A percentile compares a stretch with the other conserved stretches of the same genome.
Evolutionary conservation across 2,329 filamentous ascomycete species (phyloP).

Genomic region (Aspergillus sp.): DNA sequence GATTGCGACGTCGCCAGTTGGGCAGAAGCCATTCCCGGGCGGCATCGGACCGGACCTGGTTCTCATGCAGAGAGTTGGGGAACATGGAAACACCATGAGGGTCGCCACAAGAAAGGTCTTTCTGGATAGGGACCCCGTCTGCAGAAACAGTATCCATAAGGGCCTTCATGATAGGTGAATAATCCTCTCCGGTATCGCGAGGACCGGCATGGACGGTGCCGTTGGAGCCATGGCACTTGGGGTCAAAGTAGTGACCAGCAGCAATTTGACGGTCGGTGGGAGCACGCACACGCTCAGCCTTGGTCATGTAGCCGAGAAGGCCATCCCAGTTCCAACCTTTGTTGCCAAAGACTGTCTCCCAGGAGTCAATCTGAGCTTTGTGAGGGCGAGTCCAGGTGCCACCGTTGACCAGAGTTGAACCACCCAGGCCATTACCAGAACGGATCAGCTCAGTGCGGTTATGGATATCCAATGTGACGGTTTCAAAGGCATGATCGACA

Average conservation of each 20-base stretch:
- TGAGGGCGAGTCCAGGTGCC: conserved; percentile 25
- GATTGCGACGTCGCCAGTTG: conserved; percentile 14
- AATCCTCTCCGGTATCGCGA: conserved; percentile 16
- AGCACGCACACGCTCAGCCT: conserved; percentile 21
- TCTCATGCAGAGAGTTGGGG: conserved; percentile 17
- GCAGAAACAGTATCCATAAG: conserved; percentile 16
- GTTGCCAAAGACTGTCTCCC: conserved; percentile 37
- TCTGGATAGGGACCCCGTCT: conserved; percentile 10
- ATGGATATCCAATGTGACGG: conserved; percentile 11
- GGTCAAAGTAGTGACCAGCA: conserved; percentile 17
- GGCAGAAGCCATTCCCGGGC: conserved; percentile 24
- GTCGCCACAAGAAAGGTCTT: conserved; percentile 19
- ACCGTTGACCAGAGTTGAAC: conserved; percentile 25
- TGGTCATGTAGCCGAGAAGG: conserved; percentile 45
- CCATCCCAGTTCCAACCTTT: conserved; percentile 42
- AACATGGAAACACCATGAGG: conserved; percentile 28
- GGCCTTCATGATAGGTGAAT: conserved; percentile 16
- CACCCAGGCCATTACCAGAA: conserved; percentile 23
- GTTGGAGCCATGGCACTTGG: conserved; percentile 18
- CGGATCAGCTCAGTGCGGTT: conserved; percentile 14
- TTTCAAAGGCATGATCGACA: conserved; percentile 18
- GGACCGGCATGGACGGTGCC: conserved; percentile 17
- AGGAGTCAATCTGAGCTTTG: conserved; percentile 20
- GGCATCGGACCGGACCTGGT: conserved; percentile 21
- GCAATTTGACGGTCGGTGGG: conserved; percentile 14